phyloP scores from a whole-genome alignment of 106 monocot genomes.

The Xerophyta viscosa region DNA sequence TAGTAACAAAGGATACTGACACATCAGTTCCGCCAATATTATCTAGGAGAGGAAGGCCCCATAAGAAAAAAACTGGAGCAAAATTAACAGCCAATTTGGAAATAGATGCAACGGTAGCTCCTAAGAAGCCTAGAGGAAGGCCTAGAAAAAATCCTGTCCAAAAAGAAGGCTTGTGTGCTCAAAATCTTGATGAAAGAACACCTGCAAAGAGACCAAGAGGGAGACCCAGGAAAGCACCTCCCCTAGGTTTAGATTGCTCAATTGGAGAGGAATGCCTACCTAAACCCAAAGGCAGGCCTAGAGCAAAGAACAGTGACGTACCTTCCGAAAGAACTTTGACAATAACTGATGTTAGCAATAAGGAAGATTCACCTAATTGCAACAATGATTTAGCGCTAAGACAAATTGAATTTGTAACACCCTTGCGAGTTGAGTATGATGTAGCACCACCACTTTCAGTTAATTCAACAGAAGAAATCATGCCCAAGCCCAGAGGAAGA shows the following conservation, averaged over 20 bases:
- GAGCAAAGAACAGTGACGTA: neutral
- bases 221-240: neutral
- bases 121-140: slow-evolving; percentile 1
- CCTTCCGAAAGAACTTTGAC: neutral
- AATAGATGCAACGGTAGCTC: neutral
- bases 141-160: neutral
- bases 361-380: neutral
- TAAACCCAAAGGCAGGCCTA: neutral
- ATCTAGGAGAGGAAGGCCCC: slow-evolving; percentile 1
- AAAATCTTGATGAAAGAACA: neutral
- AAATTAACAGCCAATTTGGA: too few relatives aligned
- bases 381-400: slow-evolving; percentile 4
- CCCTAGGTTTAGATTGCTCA: too few relatives aligned
- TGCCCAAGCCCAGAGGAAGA: slow-evolving; percentile 6
- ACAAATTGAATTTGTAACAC: neutral
- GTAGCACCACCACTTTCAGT: slow-evolving; percentile 1
- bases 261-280: neutral
- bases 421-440: neutral
- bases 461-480: slow-evolving; percentile 5
- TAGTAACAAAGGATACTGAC: slow-evolving; percentile 28
- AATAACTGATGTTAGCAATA: neutral
- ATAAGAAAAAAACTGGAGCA: slow-evolving; percentile 1
- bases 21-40: too few relatives aligned
- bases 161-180: neutral
- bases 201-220: neutral